Evolutionary conservation across 495 filamentous ascomycete species (phyloP), one percentile per base, ranked within the genome.

Genomic region (Cenococcum geophilum): DNA sequence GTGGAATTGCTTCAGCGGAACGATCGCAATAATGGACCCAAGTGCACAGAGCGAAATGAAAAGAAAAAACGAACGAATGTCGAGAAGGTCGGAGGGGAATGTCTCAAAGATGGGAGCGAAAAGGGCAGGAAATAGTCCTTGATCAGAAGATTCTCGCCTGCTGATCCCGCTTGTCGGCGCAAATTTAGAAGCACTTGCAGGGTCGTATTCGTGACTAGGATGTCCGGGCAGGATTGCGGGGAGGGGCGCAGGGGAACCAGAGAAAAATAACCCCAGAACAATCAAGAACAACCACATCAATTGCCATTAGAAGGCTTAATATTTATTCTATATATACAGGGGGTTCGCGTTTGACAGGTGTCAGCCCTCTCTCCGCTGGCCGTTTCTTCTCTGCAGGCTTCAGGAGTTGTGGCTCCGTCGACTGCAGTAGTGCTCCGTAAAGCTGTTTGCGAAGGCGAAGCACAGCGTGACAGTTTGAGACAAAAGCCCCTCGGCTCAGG

Each of bases 171-270:
- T 32, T 6, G 3, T 32, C 27, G 27, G 27, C 49, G 49, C 49
- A 52, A 52, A 25, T 52, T 52, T 52, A 52, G 49, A 52, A 52
- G 40, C 40, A 45, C 40, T 14, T 10, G 40, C 49, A 52, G 21
- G 16, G 21, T 52, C 49, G 49, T 52, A 52, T 52, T 23, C 25
- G 20, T 12, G 45, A 12, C 22, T 18, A 18, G 22, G 11, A 20
- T 49, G 1, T 8, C 45, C 45, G n/a, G 5, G 5, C 45, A 18
- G 6, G 22, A 18, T 14, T 20, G 27, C 27, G 27, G 27, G 27
- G 27, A 32, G 27, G 27, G 27, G 27, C 6, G 27, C 3, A 3
- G 27, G 27, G 6, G 27, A 52, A 32, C 49, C 49, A 16, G 49
- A 25, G 25, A 5, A 10, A 32, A 18, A n/a, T n/a, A n/a, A n/a